Evolutionary conservation across 768 basidiomycete genomes (phyloP).

Genomic region (Russula foetens): DNA sequence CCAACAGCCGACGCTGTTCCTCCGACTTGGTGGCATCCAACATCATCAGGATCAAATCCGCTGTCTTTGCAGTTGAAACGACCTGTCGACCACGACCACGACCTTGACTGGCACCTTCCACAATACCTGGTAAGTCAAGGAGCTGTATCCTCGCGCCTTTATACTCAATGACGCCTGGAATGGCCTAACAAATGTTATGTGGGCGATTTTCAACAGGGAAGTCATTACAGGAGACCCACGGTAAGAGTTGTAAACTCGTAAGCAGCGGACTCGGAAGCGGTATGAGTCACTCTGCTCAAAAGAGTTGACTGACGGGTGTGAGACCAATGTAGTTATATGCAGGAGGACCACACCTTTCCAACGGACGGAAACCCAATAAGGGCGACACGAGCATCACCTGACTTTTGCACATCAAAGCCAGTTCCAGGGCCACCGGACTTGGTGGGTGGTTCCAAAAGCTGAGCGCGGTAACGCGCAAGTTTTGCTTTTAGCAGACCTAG

Average conservation of each 20-base stretch:
- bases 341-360: constrained; percentile 52
- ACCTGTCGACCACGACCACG: constrained; percentile 94
- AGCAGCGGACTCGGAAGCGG: constrained; percentile 79
- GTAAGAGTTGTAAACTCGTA: constrained; percentile 96
- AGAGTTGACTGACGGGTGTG: constrained; percentile 64
- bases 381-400: constrained; percentile 85
- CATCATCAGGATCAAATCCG: constrained; percentile 88
- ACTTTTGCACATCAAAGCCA: constrained; percentile 84
- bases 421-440: constrained; percentile 77
- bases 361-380: constrained; percentile 96
- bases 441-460: constrained; percentile 83
- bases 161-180: constrained; percentile 95
- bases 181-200: constrained; percentile 46
- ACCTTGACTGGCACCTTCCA: constrained; percentile 86
- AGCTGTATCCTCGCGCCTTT: constrained; percentile 91
- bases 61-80: constrained; percentile 55
- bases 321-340: constrained; percentile 1
- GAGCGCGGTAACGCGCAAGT: constrained; percentile 87
- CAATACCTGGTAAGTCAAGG: constrained; percentile 92
- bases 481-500: constrained; percentile 92
- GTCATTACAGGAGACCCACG: constrained; percentile 31
- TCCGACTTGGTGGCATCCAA: constrained; percentile 89
- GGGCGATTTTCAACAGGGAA: neutral
- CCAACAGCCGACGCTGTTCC: constrained; percentile 81
- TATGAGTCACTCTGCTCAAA: constrained; percentile 86